Evolutionary conservation across 2,329 filamentous ascomycete genomes (phyloP).

Genomic region (Lachnum nothofagi): DNA sequence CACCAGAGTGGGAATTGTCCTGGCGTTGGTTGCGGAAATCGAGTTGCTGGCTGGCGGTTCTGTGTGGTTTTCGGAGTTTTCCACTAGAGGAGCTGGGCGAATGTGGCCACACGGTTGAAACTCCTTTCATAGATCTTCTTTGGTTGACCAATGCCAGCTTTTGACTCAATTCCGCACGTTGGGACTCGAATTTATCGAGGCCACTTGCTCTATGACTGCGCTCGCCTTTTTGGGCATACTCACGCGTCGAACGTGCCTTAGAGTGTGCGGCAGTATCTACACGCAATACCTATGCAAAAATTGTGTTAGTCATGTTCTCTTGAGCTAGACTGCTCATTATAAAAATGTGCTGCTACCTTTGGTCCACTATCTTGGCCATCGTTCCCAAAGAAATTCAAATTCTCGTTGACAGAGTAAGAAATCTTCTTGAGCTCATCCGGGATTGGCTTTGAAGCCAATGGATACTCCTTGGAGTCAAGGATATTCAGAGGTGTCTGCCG

Average conservation of each 20-base stretch:
- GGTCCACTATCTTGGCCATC: neutral
- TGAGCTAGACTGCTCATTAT: neutral
- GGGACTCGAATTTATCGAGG: conserved; percentile 6
- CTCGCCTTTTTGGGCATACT: neutral
- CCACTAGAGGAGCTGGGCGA: conserved; percentile 17
- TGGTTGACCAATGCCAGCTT: conserved; percentile 14
- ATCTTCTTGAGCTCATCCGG: conserved; percentile 74
- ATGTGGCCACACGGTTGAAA: conserved; percentile 11
- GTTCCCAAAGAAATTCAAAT: conserved; percentile 9
- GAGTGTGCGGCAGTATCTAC: neutral
- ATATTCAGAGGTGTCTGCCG: conserved; percentile 58
- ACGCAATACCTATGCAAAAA: neutral
- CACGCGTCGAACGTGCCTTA: neutral
- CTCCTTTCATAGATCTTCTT: conserved; percentile 14
- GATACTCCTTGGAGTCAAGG: conserved; percentile 85
- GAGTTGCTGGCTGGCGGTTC: conserved; percentile 1
- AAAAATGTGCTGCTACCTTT: neutral
- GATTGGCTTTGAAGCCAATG: conserved; percentile 75
- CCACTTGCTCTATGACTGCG: neutral
- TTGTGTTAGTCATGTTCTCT: conserved; percentile 1
- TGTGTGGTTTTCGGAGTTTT: conserved; percentile 12
- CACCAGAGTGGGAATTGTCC: conserved; percentile 6
- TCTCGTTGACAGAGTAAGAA: conserved; percentile 63
- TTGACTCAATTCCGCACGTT: conserved; percentile 13
- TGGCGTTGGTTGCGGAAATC: no score